A percentile compares a stretch with the other conserved stretches of the same genome.
These are phyloP conservation scores for Teratosphaeria gauchensis DNA, from an alignment of 2,329 filamentous ascomycete genomes.

Conservation along the genomic window DNA sequence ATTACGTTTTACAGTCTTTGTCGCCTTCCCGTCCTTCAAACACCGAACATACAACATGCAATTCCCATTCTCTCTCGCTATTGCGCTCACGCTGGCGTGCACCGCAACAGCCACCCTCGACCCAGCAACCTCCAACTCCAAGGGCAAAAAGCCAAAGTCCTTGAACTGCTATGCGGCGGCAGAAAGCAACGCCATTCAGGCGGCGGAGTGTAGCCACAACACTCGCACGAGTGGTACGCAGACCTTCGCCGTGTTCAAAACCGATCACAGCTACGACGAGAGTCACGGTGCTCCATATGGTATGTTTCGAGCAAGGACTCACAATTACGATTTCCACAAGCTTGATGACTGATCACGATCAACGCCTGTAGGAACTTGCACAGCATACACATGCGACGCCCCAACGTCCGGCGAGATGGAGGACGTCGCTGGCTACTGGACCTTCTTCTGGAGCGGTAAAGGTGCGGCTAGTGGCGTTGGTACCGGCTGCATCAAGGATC, in stretches of 20 bases:
- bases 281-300: conserved; percentile 25
- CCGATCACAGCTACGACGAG: conserved; percentile 37
- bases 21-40: neutral
- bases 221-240: conserved; percentile 28
- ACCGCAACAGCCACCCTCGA: conserved; percentile 27
- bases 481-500: conserved; percentile 32
- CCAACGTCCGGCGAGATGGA: conserved; percentile 23
- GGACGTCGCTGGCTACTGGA: conserved; percentile 30
- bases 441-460: conserved; percentile 27
- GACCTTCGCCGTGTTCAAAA: conserved; percentile 34
- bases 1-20: neutral
- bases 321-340: neutral
- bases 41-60: conserved; percentile 3
- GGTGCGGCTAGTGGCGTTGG: conserved; percentile 25
- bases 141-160: conserved; percentile 23
- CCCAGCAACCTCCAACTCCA: conserved; percentile 30
- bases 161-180: conserved; percentile 22
- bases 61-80: conserved; percentile 3
- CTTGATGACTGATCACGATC: neutral
- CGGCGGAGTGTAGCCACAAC: conserved; percentile 35
- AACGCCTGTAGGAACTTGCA: conserved; percentile 37
- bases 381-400: conserved; percentile 32
- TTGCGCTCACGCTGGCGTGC: conserved; percentile 12
- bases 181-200: conserved; percentile 30
- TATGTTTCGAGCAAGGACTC: neutral